Percentiles rank a stretch among this genome's conserved stretches.
Conservation (phyloP, 2,329 filamentous ascomycete species). For the Ceratocystis ficicola region DNA sequence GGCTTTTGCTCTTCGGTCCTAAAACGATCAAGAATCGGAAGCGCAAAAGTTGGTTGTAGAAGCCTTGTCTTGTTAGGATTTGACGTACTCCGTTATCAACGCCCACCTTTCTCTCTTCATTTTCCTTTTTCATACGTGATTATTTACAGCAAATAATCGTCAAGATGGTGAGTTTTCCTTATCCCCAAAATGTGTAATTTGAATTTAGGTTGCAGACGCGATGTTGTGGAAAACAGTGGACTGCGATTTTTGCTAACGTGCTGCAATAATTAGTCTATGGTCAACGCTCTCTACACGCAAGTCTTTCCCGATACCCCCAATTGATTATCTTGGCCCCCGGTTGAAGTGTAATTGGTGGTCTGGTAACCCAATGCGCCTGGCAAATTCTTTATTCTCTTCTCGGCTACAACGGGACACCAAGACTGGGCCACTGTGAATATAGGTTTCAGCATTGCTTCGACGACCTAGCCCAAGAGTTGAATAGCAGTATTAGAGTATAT, state of each 20-base stretch:
- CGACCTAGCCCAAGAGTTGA: background rate
- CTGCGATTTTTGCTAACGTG: constrained; percentile 10
- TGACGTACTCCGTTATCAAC: background rate
- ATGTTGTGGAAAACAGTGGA: background rate
- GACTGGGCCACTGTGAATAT: background rate
- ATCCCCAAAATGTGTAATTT: constrained; percentile 24
- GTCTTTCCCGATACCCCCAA: constrained; percentile 26
- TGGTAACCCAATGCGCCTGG: background rate
- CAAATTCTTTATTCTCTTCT: background rate
- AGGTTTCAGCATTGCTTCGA: background rate
- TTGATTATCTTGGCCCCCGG: background rate
- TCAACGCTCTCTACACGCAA: constrained; percentile 48
- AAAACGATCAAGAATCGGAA: constrained; percentile 18
- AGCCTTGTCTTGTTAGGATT: constrained; percentile 11
- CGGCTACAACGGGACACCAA: background rate
- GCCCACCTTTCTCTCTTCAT: background rate
- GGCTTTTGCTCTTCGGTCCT: constrained; percentile 7
- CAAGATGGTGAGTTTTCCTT: constrained; percentile 26
- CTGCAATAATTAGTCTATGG: constrained; percentile 29
- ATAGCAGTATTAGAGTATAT: background rate
- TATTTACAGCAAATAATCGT: constrained; percentile 7
- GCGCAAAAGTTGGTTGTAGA: constrained; percentile 11
- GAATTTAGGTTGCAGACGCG: background rate
- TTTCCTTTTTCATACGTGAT: constrained; percentile 12
- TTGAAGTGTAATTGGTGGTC: background rate